Base-by-base conservation (phyloP, 1,284 basidiomycete genomes). In the Cryptococcus hybrid region DNA sequence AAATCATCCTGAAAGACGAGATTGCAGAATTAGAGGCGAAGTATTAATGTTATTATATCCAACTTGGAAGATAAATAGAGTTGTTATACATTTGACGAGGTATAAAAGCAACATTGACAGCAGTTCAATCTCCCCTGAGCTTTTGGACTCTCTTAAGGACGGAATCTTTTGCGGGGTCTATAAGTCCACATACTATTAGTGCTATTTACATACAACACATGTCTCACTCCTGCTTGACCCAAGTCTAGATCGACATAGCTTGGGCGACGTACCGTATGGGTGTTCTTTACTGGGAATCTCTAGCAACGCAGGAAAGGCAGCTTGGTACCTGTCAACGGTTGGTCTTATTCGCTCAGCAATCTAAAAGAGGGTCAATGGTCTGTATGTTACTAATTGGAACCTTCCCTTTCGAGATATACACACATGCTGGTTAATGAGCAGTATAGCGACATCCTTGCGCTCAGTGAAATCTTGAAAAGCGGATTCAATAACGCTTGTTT, bases 101-200 rank as follows among this genome's bases (percentile, higher is more conserved):
- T 48, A 55, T 30, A n/a, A 35, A 12, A 35, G 24, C 34, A 46
- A 15, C 24, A 13, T 34, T 38, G 35, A 48, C 36, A n/a, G 15
- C 35, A 15, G 39, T 47, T 63, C 70, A 81, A 79, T 96, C 93
- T 70, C 93, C 94, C 71, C 92, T 90, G 37, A 97, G 83, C 79
- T 92, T 99, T 83, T 97, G 92, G 7, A 99, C 96, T 49, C 96
- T 87, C 78, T 97, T 99, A 69, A 99, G 82, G 39, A 99, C 86
- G 1, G 92, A 96, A 76, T 99, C 96, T 79, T 98, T 99, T 8
- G 88, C 86, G 5, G 96, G 96, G 79, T 99, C 94, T 97, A 73
- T 46, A 51, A 35, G 5, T 12, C 37, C 12, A 11, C 39, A 7
- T 12, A 5, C 34, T 44, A 12, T 18, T 18, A 18, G 18, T 18